phyloP scores from a whole-genome alignment of 1,139 yeast genomes.

The Zygosaccharomyces sapae region DNA sequence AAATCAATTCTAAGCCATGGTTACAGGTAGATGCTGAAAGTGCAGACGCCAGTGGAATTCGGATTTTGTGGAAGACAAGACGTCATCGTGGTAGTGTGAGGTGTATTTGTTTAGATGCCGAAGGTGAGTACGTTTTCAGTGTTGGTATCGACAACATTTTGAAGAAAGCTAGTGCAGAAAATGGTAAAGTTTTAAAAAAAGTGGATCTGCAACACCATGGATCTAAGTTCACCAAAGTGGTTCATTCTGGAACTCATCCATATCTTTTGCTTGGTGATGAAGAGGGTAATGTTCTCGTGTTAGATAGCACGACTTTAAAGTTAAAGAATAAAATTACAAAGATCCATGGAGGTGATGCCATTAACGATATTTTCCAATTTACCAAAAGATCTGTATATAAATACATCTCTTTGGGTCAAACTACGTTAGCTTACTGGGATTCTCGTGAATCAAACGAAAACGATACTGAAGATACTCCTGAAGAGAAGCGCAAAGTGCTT shows the following conservation, averaged over 20 bases:
- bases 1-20: conserved; percentile 49
- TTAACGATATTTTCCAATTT: conserved; percentile 68
- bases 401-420: conserved; percentile 76
- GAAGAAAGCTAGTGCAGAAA: conserved; percentile 66
- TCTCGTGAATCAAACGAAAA: conserved; percentile 48
- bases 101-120: conserved; percentile 60
- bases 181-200: conserved; percentile 74
- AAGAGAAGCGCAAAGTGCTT: conserved; percentile 44
- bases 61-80: conserved; percentile 72
- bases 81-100: conserved; percentile 90
- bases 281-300: conserved; percentile 58
- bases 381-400: conserved; percentile 73
- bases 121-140: conserved; percentile 49
- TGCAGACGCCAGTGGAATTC: conserved; percentile 40
- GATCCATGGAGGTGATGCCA: conserved; percentile 65
- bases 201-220: conserved; percentile 36
- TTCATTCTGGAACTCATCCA: conserved; percentile 60
- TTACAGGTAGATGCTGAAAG: conserved; percentile 37
- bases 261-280: conserved; percentile 77
- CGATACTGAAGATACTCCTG: conserved; percentile 25
- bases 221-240: conserved; percentile 54
- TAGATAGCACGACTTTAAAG: conserved; percentile 50
- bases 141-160: conserved; percentile 78
- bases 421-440: conserved; percentile 77
- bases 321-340: conserved; percentile 44